Percentiles rank a stretch among this genome's conserved stretches.
These are phyloP conservation scores for Fusarium pininemorale DNA, from an alignment of 2,329 filamentous ascomycete genomes.

Conservation along the genomic window DNA sequence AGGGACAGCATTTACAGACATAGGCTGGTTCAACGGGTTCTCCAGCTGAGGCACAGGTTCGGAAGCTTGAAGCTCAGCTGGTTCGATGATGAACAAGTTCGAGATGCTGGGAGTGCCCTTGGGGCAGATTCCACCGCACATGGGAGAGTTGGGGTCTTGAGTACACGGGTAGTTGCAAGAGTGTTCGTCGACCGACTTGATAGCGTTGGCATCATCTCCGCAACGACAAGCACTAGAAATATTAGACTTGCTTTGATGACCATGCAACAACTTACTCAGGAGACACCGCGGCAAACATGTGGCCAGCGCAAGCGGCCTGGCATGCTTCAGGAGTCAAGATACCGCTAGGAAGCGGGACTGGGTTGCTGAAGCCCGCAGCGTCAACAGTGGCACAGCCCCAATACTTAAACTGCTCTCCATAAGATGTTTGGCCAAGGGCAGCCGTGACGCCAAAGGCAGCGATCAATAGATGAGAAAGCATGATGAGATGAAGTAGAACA, in stretches of 20 bases:
- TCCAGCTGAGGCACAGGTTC: conserved; percentile 9
- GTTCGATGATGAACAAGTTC: conserved; percentile 45
- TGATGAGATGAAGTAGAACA: conserved; percentile 13
- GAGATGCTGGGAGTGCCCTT: conserved; percentile 41
- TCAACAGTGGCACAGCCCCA: conserved; percentile 39
- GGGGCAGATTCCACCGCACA: conserved; percentile 48
- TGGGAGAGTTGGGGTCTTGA: conserved; percentile 42
- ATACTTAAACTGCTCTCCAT: conserved; percentile 32
- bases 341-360: conserved; percentile 18
- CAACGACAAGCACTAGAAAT: conserved; percentile 47
- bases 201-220: conserved; percentile 45
- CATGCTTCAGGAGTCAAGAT: conserved; percentile 33
- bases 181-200: conserved; percentile 42
- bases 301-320: conserved; percentile 27
- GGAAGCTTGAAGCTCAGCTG: conserved; percentile 13
- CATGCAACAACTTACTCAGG: conserved; percentile 41
- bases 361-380: conserved; percentile 20
- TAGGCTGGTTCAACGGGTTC: conserved; percentile 5
- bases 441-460: conserved; percentile 28
- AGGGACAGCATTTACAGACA: not conserved
- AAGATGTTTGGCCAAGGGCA: conserved; percentile 27
- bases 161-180: conserved; percentile 47
- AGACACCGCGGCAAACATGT: conserved; percentile 39
- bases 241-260: not conserved
- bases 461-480: conserved; percentile 38